Evolutionary conservation across 2,329 filamentous ascomycete genomes (phyloP), one percentile per base, ranked within the genome.

Genomic region (Colletotrichum ledebouriae): DNA sequence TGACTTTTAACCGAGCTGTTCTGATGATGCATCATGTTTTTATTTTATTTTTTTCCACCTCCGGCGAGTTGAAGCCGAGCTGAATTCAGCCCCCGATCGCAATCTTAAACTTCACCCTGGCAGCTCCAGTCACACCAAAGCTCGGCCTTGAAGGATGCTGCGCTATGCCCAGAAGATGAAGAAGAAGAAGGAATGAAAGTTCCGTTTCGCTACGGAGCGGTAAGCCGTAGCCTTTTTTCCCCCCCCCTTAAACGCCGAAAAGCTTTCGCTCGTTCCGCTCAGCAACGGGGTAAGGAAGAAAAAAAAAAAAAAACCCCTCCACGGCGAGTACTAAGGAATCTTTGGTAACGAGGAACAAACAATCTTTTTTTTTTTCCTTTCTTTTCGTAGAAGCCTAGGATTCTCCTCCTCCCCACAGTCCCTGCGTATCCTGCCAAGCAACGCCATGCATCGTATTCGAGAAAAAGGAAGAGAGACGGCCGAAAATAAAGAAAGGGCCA

Each of bases 1-100:
- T 25, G 46, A 20, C 57, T 61, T 61, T 20, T 7, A 29, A 37
- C 29, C 57, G 39, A 55, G 57, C 56, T 53, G 62, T 7, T 9
- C 29, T 29, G 29, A 29, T 7, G 29, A 29, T 46, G 58, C 62
- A 37, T 25, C 37, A 7, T 13, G 33, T 34, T 42, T 22, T 33
- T n/a, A 1, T 17, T 17, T 17, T 17, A 1, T 17, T 17, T 22
- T 63, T 22, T 46, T 47, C 22, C 56, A 64, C 46, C 61, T 64
- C 20, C 22, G 34, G 22, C 41, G 12, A 15, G 22, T 4, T 22
- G 22, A 22, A 22, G 22, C 22, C 22, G 22, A 65, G 46, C 55
- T 64, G 55, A 53, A 37, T 17, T 17, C 17, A 17, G 57, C 25
- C 46, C 20, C 22, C 22, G n/a, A 33, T 37, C 44, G 29, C 29